Conservation (phyloP, 2,329 filamentous ascomycete genomes). For the Penicillium sp. region DNA sequence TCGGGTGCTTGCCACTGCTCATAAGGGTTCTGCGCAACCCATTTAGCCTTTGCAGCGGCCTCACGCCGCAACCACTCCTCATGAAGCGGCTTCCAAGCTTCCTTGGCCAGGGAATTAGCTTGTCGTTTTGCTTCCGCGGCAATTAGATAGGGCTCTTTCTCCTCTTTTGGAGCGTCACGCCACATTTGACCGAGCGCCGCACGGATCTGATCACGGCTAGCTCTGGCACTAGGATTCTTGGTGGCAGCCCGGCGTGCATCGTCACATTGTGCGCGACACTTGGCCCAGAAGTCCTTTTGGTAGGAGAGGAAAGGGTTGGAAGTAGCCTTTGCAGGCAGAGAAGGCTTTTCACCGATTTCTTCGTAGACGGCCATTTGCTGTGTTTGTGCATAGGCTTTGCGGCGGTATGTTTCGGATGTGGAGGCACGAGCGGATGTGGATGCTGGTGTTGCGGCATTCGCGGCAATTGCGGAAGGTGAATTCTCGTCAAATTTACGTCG, state of each 20-base stretch:
- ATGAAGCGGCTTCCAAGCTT: slow-evolving; percentile 67
- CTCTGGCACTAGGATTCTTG: slow-evolving; percentile 62
- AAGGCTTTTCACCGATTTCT: slow-evolving; percentile 67
- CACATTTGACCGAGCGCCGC: slow-evolving; percentile 84
- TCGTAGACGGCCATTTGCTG: slow-evolving; percentile 53
- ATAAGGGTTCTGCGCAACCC: slow-evolving; percentile 37
- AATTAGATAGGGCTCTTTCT: slow-evolving; percentile 71
- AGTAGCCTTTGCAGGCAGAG: slow-evolving; percentile 64
- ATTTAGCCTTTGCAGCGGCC: slow-evolving; percentile 37
- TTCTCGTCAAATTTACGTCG: not conserved
- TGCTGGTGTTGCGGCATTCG: slow-evolving; percentile 4
- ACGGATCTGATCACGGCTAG: slow-evolving; percentile 66
- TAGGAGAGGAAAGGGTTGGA: slow-evolving; percentile 86
- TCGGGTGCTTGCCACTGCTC: slow-evolving; percentile 23
- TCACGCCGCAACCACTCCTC: slow-evolving; percentile 43
- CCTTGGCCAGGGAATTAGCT: slow-evolving; percentile 57
- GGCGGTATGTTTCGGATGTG: slow-evolving; percentile 25
- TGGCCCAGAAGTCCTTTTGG: slow-evolving; percentile 66
- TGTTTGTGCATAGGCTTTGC: slow-evolving; percentile 51
- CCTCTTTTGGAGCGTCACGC: slow-evolving; percentile 66
- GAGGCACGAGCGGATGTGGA: slow-evolving; percentile 8
- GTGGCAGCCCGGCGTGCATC: slow-evolving; percentile 60
- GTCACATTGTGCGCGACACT: slow-evolving; percentile 61
- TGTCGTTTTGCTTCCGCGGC: slow-evolving; percentile 66
- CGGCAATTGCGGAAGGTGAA: slow-evolving; percentile 4